Base-by-base conservation (phyloP, 2,329 filamentous ascomycete genomes). In the Kalmusia sp. region DNA sequence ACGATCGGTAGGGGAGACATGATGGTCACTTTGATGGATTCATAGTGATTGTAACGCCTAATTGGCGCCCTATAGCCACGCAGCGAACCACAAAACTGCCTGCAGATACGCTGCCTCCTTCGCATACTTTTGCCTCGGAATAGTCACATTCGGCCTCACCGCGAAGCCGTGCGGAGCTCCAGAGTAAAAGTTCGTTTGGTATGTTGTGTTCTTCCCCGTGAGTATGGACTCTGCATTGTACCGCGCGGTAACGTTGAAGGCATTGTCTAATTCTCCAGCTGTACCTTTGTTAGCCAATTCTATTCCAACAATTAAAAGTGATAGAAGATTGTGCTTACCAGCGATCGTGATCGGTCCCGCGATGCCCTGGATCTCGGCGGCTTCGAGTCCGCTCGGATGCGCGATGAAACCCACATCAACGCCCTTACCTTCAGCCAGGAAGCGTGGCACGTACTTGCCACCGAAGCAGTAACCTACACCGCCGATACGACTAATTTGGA, bases 401-500 rank as follows among this genome's bases (percentile, higher is more conserved):
- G 89, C 89, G 15, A 84, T 71, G 74, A 83, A 92, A 34, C 87
- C 89, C 49, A 82, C 87, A 43, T 88, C 77, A 60, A 91, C 58
- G 7, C 63, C 63, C 39, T 56, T 78, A 55, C 84, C 86, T 51
- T 77, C 54, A 21, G 77, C 76, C 3, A 83, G 81, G 76, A 87
- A 86, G 27, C 89, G 85, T 45, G 82, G 79, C 28, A 91, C 84
- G 71, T 90, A 92, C 84, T 90, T 90, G 50, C 82, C 89, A 40
- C 89, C 88, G 59, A 91, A 89, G 74, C 89, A 92, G 75, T 91
- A 91, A 0, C 89, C 89, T 0, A 86, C 83, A 15, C 79, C 82
- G 3, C 83, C 88, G 37, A 91, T 75, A 58, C 82, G 84, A 67
- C 82, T 84, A 46, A 82, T 55, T 14, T 63, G 59, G 30, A 65